A percentile compares a stretch with the other conserved stretches of the same genome.
phyloP scores from a whole-genome alignment of 2,329 filamentous ascomycete species.

The Drechslerella stenobrocha region DNA sequence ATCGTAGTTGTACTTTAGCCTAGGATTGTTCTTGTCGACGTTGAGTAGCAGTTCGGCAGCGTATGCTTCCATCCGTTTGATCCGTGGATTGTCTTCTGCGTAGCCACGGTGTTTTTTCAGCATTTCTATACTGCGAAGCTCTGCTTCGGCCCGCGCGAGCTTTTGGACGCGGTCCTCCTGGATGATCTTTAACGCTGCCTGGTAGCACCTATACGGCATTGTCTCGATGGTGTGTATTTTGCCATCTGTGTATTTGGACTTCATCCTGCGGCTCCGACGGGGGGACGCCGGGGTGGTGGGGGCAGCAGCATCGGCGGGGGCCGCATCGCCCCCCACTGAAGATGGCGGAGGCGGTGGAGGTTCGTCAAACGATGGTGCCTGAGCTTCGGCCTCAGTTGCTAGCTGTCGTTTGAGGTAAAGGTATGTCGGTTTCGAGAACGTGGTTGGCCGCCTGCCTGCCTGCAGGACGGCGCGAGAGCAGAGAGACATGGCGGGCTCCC shows the following conservation, averaged over 20 bases:
- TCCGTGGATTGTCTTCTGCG: slow-evolving; percentile 65
- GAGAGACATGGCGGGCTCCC: slow-evolving; percentile 25
- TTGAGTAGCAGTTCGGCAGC: slow-evolving; percentile 78
- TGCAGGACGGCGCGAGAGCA: slow-evolving; percentile 32
- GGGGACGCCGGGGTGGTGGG: slow-evolving; percentile 61
- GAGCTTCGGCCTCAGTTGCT: slow-evolving; percentile 38
- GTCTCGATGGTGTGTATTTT: slow-evolving; percentile 66
- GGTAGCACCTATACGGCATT: slow-evolving; percentile 95
- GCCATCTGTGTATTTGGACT: slow-evolving; percentile 24
- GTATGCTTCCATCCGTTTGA: slow-evolving; percentile 71
- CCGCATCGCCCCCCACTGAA: slow-evolving; percentile 10
- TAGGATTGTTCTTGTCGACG: slow-evolving; percentile 44
- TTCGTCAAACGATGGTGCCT: slow-evolving; percentile 21
- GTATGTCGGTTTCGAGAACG: slow-evolving; percentile 36
- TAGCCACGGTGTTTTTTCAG: slow-evolving; percentile 65
- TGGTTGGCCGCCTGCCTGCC: slow-evolving; percentile 18
- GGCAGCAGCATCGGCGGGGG: background rate
- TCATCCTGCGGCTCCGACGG: slow-evolving; percentile 8
- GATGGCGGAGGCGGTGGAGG: slow-evolving; percentile 31
- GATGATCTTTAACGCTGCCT: slow-evolving; percentile 85
- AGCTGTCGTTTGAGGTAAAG: slow-evolving; percentile 34
- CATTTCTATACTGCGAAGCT: slow-evolving; percentile 70
- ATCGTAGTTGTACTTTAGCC: slow-evolving; percentile 46
- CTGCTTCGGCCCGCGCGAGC: slow-evolving; percentile 69
- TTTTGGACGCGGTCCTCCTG: slow-evolving; percentile 79